These are phyloP conservation scores for Venturia effusa DNA, from an alignment of 2,329 filamentous ascomycete genomes.

Conservation along the genomic window DNA sequence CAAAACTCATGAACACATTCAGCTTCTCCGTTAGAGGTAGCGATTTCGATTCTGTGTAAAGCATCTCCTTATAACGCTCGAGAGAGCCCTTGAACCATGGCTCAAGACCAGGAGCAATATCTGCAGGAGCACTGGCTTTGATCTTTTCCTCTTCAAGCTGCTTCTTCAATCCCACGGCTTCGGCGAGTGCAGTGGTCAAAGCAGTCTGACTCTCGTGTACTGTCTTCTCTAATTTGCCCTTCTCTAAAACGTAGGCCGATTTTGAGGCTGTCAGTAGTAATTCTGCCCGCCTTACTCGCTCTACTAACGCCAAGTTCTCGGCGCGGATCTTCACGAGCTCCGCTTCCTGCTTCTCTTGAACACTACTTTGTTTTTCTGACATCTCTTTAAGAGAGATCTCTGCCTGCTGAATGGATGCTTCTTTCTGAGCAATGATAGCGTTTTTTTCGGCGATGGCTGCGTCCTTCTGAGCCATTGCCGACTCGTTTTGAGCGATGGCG, in stretches of 20 bases:
- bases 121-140: conserved; percentile 13
- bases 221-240: background rate
- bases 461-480: conserved; percentile 4
- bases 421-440: background rate
- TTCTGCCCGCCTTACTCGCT: background rate
- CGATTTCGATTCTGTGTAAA: conserved; percentile 39
- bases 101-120: conserved; percentile 42
- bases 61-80: conserved; percentile 43
- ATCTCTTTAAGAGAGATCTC: conserved; percentile 7
- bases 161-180: conserved; percentile 3
- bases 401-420: background rate
- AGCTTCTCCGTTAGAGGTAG: conserved; percentile 40
- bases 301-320: background rate
- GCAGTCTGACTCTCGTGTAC: background rate
- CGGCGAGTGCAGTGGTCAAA: background rate
- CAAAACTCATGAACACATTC: conserved; percentile 42
- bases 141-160: conserved; percentile 1
- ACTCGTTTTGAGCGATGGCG: conserved; percentile 2
- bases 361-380: background rate
- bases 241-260: background rate
- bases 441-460: background rate
- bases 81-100: conserved; percentile 47
- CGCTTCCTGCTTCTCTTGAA: background rate
- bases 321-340: background rate
- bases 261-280: background rate